A percentile compares a stretch with the other conserved stretches of the same genome.
These are phyloP conservation scores for Rhodotorula sphaerocarpa DNA, from an alignment of 768 basidiomycete species.

Conservation along the genomic window DNA sequence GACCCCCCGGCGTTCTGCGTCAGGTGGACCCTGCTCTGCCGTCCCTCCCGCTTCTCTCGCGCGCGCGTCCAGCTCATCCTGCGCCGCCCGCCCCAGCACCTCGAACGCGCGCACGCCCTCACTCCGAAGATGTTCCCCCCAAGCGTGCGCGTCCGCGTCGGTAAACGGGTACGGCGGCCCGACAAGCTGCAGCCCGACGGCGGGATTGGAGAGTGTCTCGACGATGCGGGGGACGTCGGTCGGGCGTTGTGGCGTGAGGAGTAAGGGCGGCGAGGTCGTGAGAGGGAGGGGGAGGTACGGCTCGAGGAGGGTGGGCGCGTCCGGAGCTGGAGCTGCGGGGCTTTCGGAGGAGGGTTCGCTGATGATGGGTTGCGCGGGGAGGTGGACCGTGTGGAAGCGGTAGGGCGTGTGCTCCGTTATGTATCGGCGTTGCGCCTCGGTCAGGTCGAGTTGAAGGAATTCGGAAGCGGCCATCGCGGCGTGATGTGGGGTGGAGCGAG, in stretches of 20 bases:
- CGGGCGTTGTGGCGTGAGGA: constrained; percentile 8
- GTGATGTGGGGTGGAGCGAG: background rate
- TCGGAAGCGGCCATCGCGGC: background rate
- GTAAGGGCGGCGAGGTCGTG: background rate
- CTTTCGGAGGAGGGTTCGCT: background rate
- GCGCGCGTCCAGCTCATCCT: background rate
- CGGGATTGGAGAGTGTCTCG: constrained; percentile 1
- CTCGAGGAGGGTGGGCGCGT: background rate
- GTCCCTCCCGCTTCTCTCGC: background rate
- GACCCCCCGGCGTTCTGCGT: background rate
- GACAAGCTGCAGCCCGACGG: background rate
- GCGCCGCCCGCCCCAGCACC: background rate
- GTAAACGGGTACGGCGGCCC: constrained; percentile 25
- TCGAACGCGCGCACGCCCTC: background rate
- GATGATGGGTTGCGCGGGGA: background rate
- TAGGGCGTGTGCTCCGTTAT: background rate
- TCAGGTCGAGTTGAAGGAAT: background rate
- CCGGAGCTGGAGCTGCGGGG: background rate
- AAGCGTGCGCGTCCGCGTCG: background rate
- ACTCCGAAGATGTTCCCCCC: background rate
- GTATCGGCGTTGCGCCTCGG: background rate
- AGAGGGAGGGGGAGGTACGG: constrained; percentile 13
- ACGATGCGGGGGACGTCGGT: background rate
- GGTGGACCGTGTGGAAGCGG: constrained; percentile 3
- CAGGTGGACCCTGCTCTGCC: background rate